Evolutionary conservation across 2,329 filamentous ascomycete species (phyloP), one percentile per base, ranked within the genome.

Genomic region (Nemania sp.): DNA sequence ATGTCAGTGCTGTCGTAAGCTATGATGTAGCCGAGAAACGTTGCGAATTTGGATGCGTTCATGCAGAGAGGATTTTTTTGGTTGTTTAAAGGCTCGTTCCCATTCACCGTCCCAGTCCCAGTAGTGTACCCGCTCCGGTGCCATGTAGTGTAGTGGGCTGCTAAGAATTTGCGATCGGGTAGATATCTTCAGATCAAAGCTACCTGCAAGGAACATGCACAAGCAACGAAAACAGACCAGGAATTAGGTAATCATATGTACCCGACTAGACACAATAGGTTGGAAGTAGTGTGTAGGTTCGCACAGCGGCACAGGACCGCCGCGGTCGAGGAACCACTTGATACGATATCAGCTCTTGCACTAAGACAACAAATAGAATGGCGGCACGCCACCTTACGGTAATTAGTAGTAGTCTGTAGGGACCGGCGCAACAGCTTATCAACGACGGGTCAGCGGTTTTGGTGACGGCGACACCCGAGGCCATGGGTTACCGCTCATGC

Each of bases 391-490:
- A 29, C 25, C 25, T 29, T 29, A 29, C 25, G 25, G 25, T 29
- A 29, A 29, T 29, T 29, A 29, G 25, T 29, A 29, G 25, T n/a
- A 29, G 25, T 29, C 4, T n/a, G 25, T 29, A 29, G 25, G 25
- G 3, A 29, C 25, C 7, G 25, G 25, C 25, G 25, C 25, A 29
- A n/a, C 7, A 4, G 25, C 25, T 29, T 29, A 29, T 29, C 25
- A 7, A 7, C 25, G 25, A 29, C 25, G 7, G 37, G 42, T 43
- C 32, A 40, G 46, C 37, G 15, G 48, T 53, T 49, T 43, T 57
- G 18, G 29, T n/a, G 4, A 20, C 59, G 55, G 59, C 50, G 59
- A 58, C 59, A 54, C 52, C 59, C 59, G 59, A 35, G n/a, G 21
- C 25, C n/a, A 48, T 29, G 25, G 25, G 25, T 9, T 13, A 17